phyloP scores from a whole-genome alignment of 2,329 filamentous ascomycete species.

The Pestalotiopsis sp. region DNA sequence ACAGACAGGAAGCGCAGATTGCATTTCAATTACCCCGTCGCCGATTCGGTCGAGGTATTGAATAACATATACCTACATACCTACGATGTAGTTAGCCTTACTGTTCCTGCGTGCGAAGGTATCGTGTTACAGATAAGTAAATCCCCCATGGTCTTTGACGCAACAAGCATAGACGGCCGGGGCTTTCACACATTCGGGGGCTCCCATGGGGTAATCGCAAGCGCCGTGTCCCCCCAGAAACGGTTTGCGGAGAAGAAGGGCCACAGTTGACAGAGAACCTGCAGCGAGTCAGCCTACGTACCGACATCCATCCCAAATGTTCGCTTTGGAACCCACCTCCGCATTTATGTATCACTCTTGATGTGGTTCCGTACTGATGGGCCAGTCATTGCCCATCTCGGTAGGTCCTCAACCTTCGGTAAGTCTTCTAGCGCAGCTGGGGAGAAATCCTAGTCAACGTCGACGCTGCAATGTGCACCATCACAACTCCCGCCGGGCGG shows the following conservation, averaged over 20 bases:
- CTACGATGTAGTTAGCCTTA: too few relatives aligned
- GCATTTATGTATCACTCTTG: not conserved
- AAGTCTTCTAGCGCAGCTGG: not conserved
- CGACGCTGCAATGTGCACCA: not conserved
- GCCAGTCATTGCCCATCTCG: not conserved
- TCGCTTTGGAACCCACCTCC: not conserved
- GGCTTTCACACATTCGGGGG: not conserved
- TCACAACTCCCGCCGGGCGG: not conserved
- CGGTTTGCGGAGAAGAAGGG: not conserved
- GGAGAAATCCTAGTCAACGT: not conserved
- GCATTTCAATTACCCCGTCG: too few relatives aligned
- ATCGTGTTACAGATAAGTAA: too few relatives aligned
- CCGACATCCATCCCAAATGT: not conserved
- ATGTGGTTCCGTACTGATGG: too few relatives aligned
- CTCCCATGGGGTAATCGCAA: slow-evolving; percentile 1
- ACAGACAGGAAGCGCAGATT: too few relatives aligned
- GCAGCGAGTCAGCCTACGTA: not conserved
- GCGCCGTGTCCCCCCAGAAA: not conserved
- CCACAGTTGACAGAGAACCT: not conserved
- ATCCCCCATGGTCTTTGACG: too few relatives aligned
- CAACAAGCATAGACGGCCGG: too few relatives aligned
- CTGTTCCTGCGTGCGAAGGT: too few relatives aligned
- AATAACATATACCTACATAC: too few relatives aligned
- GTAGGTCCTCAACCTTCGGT: not conserved
- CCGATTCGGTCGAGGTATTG: too few relatives aligned